Evolutionary conservation across 148 eudicot genomes (phyloP).

Genomic region (Rhododendron ferrugineum): DNA sequence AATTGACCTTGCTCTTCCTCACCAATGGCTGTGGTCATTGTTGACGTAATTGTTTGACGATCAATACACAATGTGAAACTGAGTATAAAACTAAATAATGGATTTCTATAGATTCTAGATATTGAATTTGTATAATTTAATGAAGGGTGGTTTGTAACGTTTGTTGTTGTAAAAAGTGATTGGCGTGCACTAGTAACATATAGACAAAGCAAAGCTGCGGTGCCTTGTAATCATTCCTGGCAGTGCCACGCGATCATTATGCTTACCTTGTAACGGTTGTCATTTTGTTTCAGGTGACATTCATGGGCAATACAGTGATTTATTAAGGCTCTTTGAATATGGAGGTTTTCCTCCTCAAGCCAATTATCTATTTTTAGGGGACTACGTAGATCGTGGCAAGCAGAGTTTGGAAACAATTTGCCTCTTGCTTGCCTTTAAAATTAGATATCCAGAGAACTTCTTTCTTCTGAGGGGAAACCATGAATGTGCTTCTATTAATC

Average conservation of each 20-base stretch:
- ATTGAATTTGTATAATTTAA: not conserved
- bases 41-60: not conserved
- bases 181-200: not conserved
- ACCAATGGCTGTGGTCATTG: not conserved
- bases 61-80: not conserved
- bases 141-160: not conserved
- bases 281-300: slow-evolving; percentile 3
- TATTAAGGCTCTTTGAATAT: slow-evolving; percentile 7
- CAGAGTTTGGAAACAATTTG: slow-evolving; percentile 11
- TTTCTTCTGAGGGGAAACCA: slow-evolving; percentile 9
- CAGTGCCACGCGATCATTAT: not conserved
- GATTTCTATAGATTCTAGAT: too few species aligned
- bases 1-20: not conserved
- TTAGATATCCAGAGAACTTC: slow-evolving; percentile 7
- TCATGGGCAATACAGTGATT: slow-evolving; percentile 7
- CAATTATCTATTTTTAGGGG: slow-evolving; percentile 9
- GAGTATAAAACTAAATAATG: not conserved
- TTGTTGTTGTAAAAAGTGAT: not conserved
- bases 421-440: slow-evolving; percentile 5
- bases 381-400: slow-evolving; percentile 8
- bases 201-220: not conserved
- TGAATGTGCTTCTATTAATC: slow-evolving; percentile 9
- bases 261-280: not conserved
- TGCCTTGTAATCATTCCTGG: not conserved
- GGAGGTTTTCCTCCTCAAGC: slow-evolving; percentile 9